Conservation (phyloP, 306 rosid genomes). For the Prunus armeniaca region DNA sequence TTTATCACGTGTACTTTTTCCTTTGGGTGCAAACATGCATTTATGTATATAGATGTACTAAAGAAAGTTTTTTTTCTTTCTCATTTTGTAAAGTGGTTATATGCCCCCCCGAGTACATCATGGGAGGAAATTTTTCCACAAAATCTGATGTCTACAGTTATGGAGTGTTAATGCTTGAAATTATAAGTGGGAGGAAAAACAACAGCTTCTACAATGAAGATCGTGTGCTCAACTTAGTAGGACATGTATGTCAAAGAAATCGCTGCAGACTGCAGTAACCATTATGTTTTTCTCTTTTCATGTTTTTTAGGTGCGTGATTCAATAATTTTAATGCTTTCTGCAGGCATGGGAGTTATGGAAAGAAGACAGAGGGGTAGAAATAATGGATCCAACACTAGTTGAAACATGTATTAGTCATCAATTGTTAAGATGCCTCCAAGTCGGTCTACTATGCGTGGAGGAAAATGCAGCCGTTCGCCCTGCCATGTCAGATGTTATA, state of each 20-base stretch:
- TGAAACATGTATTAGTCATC: not conserved
- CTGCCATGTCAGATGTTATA: slow-evolving; percentile 20
- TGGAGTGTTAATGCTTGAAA: slow-evolving; percentile 9
- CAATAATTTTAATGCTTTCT: not conserved
- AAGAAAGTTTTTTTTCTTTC: too few species aligned
- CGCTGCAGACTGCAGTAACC: not conserved
- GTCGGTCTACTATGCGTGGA: slow-evolving; percentile 15
- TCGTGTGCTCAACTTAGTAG: slow-evolving; percentile 1
- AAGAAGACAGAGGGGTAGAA: not conserved
- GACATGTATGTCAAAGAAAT: slow-evolving; percentile 15
- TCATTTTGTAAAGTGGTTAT: slow-evolving; percentile 16
- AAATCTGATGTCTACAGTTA: not conserved
- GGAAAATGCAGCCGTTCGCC: slow-evolving; percentile 20
- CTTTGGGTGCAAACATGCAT: too few species aligned
- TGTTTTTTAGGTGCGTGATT: slow-evolving; percentile 8
- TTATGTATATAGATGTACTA: too few species aligned
- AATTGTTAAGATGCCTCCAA: slow-evolving; percentile 25
- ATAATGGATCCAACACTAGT: slow-evolving; percentile 15
- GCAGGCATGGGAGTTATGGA: slow-evolving; percentile 28
- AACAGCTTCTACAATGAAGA: slow-evolving; percentile 8
- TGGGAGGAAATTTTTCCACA: not conserved
- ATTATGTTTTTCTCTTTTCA: not conserved
- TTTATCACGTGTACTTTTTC: too few species aligned
- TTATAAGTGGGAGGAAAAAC: not conserved
- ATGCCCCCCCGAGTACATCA: not conserved